Evolutionary conservation across 2,329 filamentous ascomycete species (phyloP).

Genomic region (Annulohypoxylon truncatum): DNA sequence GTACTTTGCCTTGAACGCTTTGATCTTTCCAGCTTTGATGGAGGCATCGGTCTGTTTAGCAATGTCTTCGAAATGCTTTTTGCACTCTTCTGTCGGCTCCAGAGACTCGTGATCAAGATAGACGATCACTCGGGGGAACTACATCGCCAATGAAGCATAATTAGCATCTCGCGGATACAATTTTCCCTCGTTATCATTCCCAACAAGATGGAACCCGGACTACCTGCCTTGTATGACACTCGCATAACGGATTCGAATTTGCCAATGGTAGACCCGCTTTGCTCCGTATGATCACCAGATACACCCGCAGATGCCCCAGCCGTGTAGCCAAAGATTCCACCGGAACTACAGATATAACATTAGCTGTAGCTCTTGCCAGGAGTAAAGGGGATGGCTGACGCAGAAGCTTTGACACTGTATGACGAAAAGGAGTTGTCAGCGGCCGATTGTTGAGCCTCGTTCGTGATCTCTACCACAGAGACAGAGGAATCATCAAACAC

Average conservation of each 20-base stretch:
- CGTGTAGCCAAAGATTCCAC: conserved; percentile 3
- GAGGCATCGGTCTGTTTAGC: conserved; percentile 1
- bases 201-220: background rate
- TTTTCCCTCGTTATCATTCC: background rate
- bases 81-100: conserved; percentile 7
- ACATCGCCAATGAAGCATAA: background rate
- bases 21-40: background rate
- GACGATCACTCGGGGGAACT: conserved; percentile 7
- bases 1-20: background rate
- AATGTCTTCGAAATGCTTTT: background rate
- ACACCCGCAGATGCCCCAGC: conserved; percentile 7
- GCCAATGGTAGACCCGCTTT: background rate
- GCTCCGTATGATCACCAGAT: conserved; percentile 2
- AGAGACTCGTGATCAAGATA: conserved; percentile 7
- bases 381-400: background rate
- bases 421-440: conserved; percentile 11
- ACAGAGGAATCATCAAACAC: conserved; percentile 9
- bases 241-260: conserved; percentile 9
- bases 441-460: conserved; percentile 5
- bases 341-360: background rate
- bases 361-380: background rate
- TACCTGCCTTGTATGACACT: conserved; percentile 1
- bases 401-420: conserved; percentile 9
- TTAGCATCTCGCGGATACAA: background rate
- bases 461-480: conserved; percentile 9